Evolutionary conservation across 441 rosid species (phyloP), one percentile per base, ranked within the genome.

Genomic region (Raphanus hybrid): DNA sequence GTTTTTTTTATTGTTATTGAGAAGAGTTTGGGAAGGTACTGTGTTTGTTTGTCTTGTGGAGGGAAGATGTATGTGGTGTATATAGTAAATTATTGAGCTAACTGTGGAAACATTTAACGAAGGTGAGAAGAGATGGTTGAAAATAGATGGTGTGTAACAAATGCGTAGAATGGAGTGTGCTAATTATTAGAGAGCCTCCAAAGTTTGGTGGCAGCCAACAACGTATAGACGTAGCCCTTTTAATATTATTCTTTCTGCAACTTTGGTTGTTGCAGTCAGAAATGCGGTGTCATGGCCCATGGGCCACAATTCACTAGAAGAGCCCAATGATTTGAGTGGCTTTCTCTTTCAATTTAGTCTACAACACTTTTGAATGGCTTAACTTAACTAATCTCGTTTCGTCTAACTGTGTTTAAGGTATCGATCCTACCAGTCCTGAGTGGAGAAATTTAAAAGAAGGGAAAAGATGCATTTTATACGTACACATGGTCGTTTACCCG

Each of bases 201-300:
- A 75, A 79, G 73, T 79, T 75, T 70, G 82, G 79, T 79, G 73
- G 76, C 57, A 54, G 59, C 59, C 59, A 70, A 43, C 64, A 64
- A 73, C 70, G 43, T 71, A 15, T 3, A 48, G 55, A 62, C 20
- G 66, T 70, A 45, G 16, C 67, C 67, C 15, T 58, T 59, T 64
- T 27, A 71, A 20, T 34, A 34, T 35, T 10, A 16, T 29, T 64
- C 57, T 43, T 43, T 66, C 66, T 43, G 23, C 63, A 63, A 39
- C 14, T 70, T 43, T 65, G 55, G 76, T 58, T 58, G 76, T 71
- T 71, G 76, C 55, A 6, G 72, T 65, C 67, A 43, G 20, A 65
- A 65, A 77, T 77, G 76, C 67, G 11, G 71, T 59, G 61, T 32
- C 41, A 52, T 76, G 80, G 61, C 27, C 60, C 75, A 64, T 76